These are phyloP conservation scores for Fomitopsis serialis DNA, from an alignment of 768 basidiomycete genomes.

Conservation along the genomic window DNA sequence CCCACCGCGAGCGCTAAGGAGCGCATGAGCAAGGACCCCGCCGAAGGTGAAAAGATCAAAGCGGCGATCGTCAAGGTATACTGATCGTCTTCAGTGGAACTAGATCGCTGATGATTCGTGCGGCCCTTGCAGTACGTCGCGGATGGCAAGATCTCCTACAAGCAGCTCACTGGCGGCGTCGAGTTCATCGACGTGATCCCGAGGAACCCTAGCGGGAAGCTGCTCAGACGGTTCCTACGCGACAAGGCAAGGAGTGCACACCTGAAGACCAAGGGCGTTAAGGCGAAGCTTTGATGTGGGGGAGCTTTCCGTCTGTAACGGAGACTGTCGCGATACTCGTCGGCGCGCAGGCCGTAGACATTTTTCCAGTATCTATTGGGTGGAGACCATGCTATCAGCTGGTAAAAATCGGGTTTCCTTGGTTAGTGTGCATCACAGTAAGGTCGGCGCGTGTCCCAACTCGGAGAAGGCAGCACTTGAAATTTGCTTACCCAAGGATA, in stretches of 20 bases:
- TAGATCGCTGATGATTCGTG: neutral
- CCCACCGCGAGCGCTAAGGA: slow-evolving; percentile 34
- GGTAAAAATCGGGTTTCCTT: no score
- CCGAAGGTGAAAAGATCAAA: slow-evolving; percentile 35
- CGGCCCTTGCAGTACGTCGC: slow-evolving; percentile 20
- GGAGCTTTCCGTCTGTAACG: no score
- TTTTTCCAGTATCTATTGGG: no score
- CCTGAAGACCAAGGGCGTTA: slow-evolving; percentile 1
- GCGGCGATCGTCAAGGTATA: slow-evolving; percentile 50
- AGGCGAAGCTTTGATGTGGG: slow-evolving; percentile 13
- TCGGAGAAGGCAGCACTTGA: no score
- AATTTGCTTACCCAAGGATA: no score
- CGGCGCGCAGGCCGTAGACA: no score
- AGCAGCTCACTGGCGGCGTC: slow-evolving; percentile 32
- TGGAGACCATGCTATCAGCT: no score
- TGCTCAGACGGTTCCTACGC: slow-evolving; percentile 24
- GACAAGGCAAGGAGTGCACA: slow-evolving; percentile 21
- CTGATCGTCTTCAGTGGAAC: neutral
- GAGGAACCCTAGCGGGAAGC: slow-evolving; percentile 27
- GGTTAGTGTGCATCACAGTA: no score
- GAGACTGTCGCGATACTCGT: no score
- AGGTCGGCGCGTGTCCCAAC: no score
- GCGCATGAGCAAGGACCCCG: slow-evolving; percentile 26
- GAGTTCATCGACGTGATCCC: slow-evolving; percentile 34
- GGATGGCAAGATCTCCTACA: slow-evolving; percentile 29